A percentile compares a stretch with the other conserved stretches of the same genome.
Conservation (phyloP, 306 rosid genomes). For the Cucurbita moschata region DNA sequence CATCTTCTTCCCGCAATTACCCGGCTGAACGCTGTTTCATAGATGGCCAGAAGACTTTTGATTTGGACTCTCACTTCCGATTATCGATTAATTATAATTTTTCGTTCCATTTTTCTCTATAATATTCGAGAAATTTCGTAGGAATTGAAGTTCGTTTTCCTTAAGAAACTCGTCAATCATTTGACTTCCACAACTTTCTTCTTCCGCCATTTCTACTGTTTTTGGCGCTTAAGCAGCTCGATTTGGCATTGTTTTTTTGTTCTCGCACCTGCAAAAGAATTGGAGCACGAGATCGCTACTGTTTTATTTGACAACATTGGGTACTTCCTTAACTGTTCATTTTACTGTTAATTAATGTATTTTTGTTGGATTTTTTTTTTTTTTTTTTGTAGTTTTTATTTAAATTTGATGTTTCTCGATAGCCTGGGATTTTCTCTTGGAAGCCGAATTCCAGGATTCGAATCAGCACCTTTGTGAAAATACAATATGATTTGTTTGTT, state of each 20-base stretch:
- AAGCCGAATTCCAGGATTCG: not conserved
- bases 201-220: not conserved
- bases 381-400: not conserved
- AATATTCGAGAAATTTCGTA: not conserved
- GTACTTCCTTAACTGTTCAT: not conserved
- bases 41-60: not conserved
- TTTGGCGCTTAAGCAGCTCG: not conserved
- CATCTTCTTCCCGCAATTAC: not conserved
- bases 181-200: not conserved
- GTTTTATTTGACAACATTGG: not conserved
- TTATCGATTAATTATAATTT: not conserved
- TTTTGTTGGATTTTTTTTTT: not conserved
- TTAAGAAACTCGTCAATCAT: not conserved
- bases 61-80: not conserved
- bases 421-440: not conserved
- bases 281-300: not conserved
- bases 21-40: not conserved
- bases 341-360: not conserved
- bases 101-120: not conserved
- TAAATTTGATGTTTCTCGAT: not conserved
- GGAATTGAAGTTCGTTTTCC: not conserved
- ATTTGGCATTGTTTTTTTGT: not conserved
- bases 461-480: not conserved
- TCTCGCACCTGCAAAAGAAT: not conserved
- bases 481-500: not conserved